Evolutionary conservation across 192 early-diverging fungal species (phyloP).

Genomic region (Chytriomyces confervae): DNA sequence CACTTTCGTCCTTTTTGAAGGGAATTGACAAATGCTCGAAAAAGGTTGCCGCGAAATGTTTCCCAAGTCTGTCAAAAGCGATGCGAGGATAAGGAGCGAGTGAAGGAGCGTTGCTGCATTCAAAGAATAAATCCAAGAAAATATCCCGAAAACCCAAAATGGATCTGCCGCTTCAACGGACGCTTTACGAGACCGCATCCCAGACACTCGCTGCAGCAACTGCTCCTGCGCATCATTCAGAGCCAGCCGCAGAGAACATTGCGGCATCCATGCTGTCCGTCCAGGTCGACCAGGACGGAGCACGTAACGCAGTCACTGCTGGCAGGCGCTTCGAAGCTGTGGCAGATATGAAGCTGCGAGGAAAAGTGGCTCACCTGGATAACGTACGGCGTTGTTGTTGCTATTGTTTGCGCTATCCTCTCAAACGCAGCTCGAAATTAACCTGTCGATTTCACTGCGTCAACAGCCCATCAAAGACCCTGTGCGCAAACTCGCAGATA

Average conservation of each 20-base stretch:
- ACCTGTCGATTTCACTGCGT: too few species aligned
- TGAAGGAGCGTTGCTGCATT: not conserved
- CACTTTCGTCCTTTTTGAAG: too few species aligned
- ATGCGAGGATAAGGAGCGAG: too few species aligned
- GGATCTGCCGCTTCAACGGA: not conserved
- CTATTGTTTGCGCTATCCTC: too few species aligned
- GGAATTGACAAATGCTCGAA: too few species aligned
- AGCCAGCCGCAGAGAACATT: not conserved
- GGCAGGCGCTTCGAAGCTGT: not conserved
- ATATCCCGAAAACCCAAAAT: not conserved
- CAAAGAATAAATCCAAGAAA: too few species aligned
- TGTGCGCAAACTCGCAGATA: not conserved
- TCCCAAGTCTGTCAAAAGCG: too few species aligned
- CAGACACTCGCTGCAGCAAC: not conserved
- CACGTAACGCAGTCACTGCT: not conserved
- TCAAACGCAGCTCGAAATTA: too few species aligned
- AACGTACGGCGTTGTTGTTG: slow-evolving; percentile 26
- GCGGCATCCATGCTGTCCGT: not conserved
- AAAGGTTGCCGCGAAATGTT: too few species aligned
- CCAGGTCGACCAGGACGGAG: not conserved
- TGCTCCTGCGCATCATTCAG: not conserved
- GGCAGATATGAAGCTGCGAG: slow-evolving; percentile 55
- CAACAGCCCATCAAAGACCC: slow-evolving; percentile 38
- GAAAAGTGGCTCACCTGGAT: slow-evolving; percentile 59
- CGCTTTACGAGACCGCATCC: slow-evolving; percentile 6